These are phyloP conservation scores for Sungouiella thailandica DNA, from an alignment of 805 yeast species.

Conservation along the genomic window DNA sequence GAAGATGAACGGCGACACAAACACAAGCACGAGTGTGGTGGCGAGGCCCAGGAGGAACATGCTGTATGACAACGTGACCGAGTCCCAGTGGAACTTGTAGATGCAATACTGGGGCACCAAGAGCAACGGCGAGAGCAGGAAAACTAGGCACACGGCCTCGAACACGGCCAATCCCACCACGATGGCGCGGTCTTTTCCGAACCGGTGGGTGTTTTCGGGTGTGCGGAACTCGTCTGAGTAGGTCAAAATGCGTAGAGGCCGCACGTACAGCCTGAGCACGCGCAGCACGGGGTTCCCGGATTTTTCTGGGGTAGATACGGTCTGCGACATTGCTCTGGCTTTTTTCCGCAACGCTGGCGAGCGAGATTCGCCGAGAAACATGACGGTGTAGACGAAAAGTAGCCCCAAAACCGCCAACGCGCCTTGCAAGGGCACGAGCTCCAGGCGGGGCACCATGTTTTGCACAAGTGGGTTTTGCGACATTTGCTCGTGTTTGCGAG, in stretches of 20 bases:
- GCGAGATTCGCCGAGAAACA: conserved; percentile 1
- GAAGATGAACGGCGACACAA: background rate
- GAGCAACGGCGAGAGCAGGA: too few species aligned
- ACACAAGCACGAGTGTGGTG: background rate
- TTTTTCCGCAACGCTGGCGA: background rate
- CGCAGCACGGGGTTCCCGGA: too few species aligned
- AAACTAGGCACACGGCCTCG: background rate
- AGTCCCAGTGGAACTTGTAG: conserved; percentile 2
- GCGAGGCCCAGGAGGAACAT: background rate
- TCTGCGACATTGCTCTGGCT: conserved; percentile 1
- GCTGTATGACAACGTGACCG: background rate
- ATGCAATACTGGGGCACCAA: conserved; percentile 1
- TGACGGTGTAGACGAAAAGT: background rate
- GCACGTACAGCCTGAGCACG: background rate
- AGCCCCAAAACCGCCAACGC: background rate
- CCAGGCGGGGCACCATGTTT: background rate
- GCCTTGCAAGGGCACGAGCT: background rate
- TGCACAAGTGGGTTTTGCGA: background rate
- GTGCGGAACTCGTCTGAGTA: conserved; percentile 1
- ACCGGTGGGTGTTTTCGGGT: background rate
- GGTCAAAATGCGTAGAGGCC: conserved; percentile 1
- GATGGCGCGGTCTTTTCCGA: background rate
- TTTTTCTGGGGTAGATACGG: too few species aligned
- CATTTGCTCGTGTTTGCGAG: background rate
- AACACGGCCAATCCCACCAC: background rate